Evolutionary conservation across 2,329 filamentous ascomycete genomes (phyloP), one percentile per base, ranked within the genome.

Genomic region (Aspergillus sp.): DNA sequence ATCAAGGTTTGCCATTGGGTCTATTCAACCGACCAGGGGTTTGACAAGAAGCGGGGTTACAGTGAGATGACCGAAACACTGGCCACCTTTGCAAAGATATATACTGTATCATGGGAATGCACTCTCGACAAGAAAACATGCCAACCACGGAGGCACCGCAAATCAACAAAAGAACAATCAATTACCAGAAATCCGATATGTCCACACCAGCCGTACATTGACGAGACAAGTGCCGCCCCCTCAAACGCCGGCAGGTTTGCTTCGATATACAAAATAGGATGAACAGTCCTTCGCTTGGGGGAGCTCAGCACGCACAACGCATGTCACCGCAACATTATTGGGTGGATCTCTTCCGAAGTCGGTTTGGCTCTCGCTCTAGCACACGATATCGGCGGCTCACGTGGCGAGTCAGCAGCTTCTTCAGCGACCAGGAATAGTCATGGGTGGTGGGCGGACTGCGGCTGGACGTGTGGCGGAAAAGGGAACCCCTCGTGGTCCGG

Each of bases 331-430:
- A 45, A 9, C 26, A 24, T 47, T 53, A 58, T 44, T 53, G 52
- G 35, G 54, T 55, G 17, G 45, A 56, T 38, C 64, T 62, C 54
- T 68, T 68, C 45, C 64, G 53, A 51, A 68, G 55, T 35, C 65
- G 59, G 47, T 66, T 67, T 45, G 65, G 63, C 51, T 68, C 65
- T 49, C 62, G 59, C 49, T 68, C 65, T 44, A 67, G 58, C 41
- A 65, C 58, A 20, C 62, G 60, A 60, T 68, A 68, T 38, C 60
- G 63, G 43, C 60, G 60, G 46, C 61, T 67, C 44, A 59, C 57
- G 45, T 60, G 60, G 17, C 65, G 60, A 32, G 58, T 56, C 36
- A 68, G 50, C 16, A 67, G 57, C 38, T 58, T 62, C 49, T 58
- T 62, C 36, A 68, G 52, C n/a, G 63, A 66, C 64, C 63, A 67